Percentiles rank a stretch among this genome's conserved stretches.
Conservation (phyloP, 805 yeast genomes). For the Starmerella kuoi region DNA sequence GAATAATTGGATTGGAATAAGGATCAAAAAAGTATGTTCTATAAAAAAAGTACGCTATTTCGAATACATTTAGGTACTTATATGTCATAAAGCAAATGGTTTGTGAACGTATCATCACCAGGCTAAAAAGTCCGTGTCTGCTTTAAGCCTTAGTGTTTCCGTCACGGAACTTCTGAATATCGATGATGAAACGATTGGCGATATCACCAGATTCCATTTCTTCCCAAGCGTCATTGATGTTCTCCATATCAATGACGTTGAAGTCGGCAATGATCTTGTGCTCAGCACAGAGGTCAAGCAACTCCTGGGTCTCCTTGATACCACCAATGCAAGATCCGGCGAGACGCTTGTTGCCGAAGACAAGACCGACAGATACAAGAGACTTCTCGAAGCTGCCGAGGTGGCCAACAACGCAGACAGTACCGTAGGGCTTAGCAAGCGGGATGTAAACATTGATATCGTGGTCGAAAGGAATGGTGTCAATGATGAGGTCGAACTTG, state of each 20-base stretch:
- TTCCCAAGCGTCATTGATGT: conserved; percentile 19
- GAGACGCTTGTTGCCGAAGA: conserved; percentile 32
- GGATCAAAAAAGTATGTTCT: too few relatives aligned
- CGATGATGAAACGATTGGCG: conserved; percentile 18
- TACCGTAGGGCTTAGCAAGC: conserved; percentile 45
- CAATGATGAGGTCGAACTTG: conserved; percentile 42
- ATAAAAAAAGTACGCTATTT: too few relatives aligned
- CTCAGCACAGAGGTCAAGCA: conserved; percentile 52
- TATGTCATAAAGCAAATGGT: too few relatives aligned
- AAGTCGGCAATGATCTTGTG: conserved; percentile 50
- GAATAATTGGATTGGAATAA: too few relatives aligned
- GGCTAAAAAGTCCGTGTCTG: too few relatives aligned
- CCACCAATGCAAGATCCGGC: conserved; percentile 48
- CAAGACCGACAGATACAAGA: conserved; percentile 38
- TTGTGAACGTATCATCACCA: too few relatives aligned
- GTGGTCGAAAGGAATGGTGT: conserved; percentile 39
- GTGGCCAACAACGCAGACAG: conserved; percentile 53
- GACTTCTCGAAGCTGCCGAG: conserved; percentile 34
- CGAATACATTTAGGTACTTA: too few relatives aligned
- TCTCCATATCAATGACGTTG: conserved; percentile 41
- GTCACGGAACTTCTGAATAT: conserved; percentile 4
- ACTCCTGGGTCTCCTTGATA: conserved; percentile 50
- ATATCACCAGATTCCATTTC: conserved; percentile 11
- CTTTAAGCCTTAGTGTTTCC: background rate
- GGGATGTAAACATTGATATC: conserved; percentile 39